phyloP scores from a whole-genome alignment of 495 filamentous ascomycete genomes.

The Zalerion maritima region DNA sequence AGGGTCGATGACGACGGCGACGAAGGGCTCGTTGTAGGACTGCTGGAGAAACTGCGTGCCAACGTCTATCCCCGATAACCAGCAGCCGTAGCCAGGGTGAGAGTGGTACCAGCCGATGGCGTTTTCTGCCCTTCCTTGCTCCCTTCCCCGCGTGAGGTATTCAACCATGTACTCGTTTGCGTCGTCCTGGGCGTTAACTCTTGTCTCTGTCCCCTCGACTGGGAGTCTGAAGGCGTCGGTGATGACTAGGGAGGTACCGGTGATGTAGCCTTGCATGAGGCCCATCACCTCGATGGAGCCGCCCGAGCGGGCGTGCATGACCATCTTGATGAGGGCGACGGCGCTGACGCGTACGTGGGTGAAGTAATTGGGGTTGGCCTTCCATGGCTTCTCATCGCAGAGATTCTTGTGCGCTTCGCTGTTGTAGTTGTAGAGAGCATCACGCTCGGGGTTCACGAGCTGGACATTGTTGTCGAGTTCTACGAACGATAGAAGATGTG shows the following conservation, averaged over 20 bases:
- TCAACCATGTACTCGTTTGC: constrained; percentile 94
- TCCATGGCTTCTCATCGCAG: constrained; percentile 58
- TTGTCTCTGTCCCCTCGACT: constrained; percentile 93
- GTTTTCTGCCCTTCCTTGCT: constrained; percentile 72
- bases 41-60: constrained; percentile 76
- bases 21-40: constrained; percentile 69
- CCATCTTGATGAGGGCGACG: constrained; percentile 94
- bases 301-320: constrained; percentile 93
- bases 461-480: constrained; percentile 81
- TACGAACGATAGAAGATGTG: constrained; percentile 24
- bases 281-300: constrained; percentile 94
- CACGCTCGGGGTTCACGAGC: constrained; percentile 70
- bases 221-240: constrained; percentile 91
- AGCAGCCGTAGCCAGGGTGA: constrained; percentile 97
- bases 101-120: constrained; percentile 97
- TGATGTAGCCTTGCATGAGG: constrained; percentile 91
- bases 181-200: constrained; percentile 88
- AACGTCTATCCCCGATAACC: constrained; percentile 94
- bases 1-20: constrained; percentile 94
- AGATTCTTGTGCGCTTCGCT: constrained; percentile 45
- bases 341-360: constrained; percentile 86
- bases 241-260: constrained; percentile 71
- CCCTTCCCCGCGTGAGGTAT: constrained; percentile 61
- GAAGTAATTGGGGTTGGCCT: constrained; percentile 74
- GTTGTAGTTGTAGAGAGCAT: constrained; percentile 82